Evolutionary conservation across 345 rosid species (phyloP).

Genomic region (Jatropha curcas): DNA sequence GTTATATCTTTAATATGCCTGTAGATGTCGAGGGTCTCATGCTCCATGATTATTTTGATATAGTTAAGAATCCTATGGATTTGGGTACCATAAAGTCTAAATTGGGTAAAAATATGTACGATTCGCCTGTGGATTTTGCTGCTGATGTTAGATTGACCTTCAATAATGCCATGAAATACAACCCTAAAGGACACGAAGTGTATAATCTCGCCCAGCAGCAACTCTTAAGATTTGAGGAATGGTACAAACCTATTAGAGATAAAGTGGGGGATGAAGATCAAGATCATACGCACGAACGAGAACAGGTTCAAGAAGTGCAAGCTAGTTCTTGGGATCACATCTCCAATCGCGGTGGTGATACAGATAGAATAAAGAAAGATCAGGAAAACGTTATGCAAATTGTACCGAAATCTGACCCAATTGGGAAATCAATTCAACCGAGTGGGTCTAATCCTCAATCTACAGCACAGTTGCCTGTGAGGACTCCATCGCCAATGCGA

Average conservation of each 20-base stretch:
- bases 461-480: constrained; percentile 35
- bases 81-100: constrained; percentile 67
- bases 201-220: constrained; percentile 55
- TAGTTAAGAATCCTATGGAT: constrained; percentile 78
- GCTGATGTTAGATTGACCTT: constrained; percentile 73
- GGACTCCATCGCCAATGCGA: constrained; percentile 39
- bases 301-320: constrained; percentile 35
- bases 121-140: constrained; percentile 60
- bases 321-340: constrained; percentile 53
- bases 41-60: constrained; percentile 58
- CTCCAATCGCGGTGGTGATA: constrained; percentile 17
- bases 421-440: constrained; percentile 15
- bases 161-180: constrained; percentile 69
- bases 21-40: constrained; percentile 64
- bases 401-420: constrained; percentile 31
- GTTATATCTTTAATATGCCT: constrained; percentile 60
- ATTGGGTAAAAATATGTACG: constrained; percentile 46
- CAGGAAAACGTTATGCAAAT: constrained; percentile 25
- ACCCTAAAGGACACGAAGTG: constrained; percentile 74
- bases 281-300: constrained; percentile 23
- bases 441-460: constrained; percentile 23
- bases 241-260: constrained; percentile 44
- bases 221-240: constrained; percentile 47
- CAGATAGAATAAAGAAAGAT: constrained; percentile 23
- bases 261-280: constrained; percentile 27